Base-by-base conservation (phyloP, 495 filamentous ascomycete genomes). In the Cercophora samala region DNA sequence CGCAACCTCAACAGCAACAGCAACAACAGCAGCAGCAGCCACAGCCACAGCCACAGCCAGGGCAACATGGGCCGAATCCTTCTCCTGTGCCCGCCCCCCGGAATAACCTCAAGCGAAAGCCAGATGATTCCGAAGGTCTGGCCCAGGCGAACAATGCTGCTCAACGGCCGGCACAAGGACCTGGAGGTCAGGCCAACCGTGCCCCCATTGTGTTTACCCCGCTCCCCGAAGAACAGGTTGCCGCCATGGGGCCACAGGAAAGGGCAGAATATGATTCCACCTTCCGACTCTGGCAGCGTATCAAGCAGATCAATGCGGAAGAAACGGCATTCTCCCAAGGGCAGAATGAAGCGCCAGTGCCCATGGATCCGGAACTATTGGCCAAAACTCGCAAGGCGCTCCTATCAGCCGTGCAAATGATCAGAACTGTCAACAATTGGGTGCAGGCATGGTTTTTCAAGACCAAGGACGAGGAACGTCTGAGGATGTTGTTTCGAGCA, bases 71-170 rank as follows among this genome's bases (percentile, higher is more conserved):
- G 21, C 56, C 66, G 11, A 72, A 71, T 62, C 68, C 66, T 15
- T 67, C 73, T 5, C 72, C 74, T 22, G 70, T 65, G 19, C 64
- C 72, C 25, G 58, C 42, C 9, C 61, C 70, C n/a, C 79, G 75
- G 46, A 74, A 62, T 46, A 74, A 62, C 25, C 71, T 79, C 46
- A 91, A 91, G 76, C 85, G 89, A 63, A 84, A 78, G 64, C 82
- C 82, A 53, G 91, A 93, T 65, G 90, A 93, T 72, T 74, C 81
- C 18, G 90, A 91, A 66, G 77, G 82, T 24, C 81, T 80, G 25
- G 82, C 82, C 63, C 80, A 85, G 52, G 67, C 75, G 21, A 68
- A 72, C 66, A 72, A 69, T 62, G 70, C 81, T 46, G 69, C 79
- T 64, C 73, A 82, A 66, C 68, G 72, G 24, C 51, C 71, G 56